Conservation (phyloP, 1,284 basidiomycete species). For the Pisolithus thermaeus region DNA sequence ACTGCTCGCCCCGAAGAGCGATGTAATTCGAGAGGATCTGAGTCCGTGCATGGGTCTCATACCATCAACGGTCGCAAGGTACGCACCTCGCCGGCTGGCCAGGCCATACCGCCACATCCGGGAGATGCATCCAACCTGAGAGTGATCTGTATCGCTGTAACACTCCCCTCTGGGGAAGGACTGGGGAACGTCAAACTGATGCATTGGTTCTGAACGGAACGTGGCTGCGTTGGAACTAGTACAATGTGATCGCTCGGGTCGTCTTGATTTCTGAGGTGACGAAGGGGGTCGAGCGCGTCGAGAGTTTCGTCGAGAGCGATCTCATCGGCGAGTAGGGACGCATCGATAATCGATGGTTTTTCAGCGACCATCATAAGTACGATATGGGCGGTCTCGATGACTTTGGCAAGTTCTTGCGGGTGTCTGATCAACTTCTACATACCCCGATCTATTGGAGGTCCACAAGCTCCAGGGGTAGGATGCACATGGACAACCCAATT, state of each 20-base stretch:
- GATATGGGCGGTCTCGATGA: too few relatives aligned
- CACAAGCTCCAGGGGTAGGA: background rate
- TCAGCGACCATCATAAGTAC: background rate
- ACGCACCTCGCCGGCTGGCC: constrained; percentile 85
- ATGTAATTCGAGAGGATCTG: constrained; percentile 78
- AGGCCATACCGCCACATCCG: constrained; percentile 88
- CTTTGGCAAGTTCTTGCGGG: too few relatives aligned
- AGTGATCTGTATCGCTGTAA: constrained; percentile 34
- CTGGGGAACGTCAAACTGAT: constrained; percentile 42
- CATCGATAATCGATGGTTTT: constrained; percentile 4
- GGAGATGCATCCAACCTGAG: constrained; percentile 72
- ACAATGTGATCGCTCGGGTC: constrained; percentile 21
- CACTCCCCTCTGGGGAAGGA: constrained; percentile 9
- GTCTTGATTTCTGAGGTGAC: constrained; percentile 48
- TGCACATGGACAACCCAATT: background rate
- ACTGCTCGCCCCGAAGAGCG: constrained; percentile 44
- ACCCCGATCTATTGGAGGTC: too few relatives aligned
- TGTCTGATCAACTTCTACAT: too few relatives aligned
- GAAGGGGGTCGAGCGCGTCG: constrained; percentile 55
- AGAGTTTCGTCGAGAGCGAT: constrained; percentile 49
- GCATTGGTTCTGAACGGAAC: constrained; percentile 44
- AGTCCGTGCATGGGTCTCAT: constrained; percentile 2
- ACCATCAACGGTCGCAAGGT: constrained; percentile 1
- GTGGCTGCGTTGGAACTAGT: constrained; percentile 53
- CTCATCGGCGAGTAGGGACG: constrained; percentile 17